Conservation (phyloP, 345 rosid genomes). For the Bretschneidera sinensis region DNA sequence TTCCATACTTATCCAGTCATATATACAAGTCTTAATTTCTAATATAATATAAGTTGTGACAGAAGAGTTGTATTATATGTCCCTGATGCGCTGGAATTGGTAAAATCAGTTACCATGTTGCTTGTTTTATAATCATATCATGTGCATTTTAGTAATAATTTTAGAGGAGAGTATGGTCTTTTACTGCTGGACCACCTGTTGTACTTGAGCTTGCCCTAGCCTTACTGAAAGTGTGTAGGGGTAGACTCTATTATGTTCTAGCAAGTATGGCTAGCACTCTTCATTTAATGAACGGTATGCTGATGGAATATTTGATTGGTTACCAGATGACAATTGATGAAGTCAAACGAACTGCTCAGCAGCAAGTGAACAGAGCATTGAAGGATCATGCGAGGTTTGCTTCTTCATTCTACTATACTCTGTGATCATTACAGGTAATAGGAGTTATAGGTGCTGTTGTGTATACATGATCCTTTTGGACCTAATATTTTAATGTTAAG, state of each 20-base stretch:
- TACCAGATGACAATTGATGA: slow-evolving; percentile 91
- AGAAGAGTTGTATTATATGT: too few species aligned
- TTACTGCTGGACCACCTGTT: neutral
- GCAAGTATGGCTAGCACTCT: neutral
- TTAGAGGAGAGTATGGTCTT: too few species aligned
- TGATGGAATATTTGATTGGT: slow-evolving; percentile 10
- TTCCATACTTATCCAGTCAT: too few species aligned
- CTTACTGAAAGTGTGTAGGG: neutral
- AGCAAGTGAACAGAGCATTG: slow-evolving; percentile 83
- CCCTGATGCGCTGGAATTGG: neutral
- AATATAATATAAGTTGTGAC: too few species aligned
- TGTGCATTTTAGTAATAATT: too few species aligned
- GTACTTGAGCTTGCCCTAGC: neutral
- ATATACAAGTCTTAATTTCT: too few species aligned
- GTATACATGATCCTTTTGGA: neutral
- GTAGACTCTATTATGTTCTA: neutral
- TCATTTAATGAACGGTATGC: slow-evolving; percentile 15
- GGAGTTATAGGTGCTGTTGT: neutral
- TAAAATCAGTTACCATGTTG: neutral
- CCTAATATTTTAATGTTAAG: neutral
- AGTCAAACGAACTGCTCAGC: slow-evolving; percentile 93
- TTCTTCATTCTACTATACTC: neutral
- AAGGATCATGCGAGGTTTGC: slow-evolving; percentile 85
- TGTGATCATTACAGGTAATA: too few species aligned
- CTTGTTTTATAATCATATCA: neutral